Evolutionary conservation across 1,284 basidiomycete species (phyloP).

Genomic region (Pisolithus thermaeus): DNA sequence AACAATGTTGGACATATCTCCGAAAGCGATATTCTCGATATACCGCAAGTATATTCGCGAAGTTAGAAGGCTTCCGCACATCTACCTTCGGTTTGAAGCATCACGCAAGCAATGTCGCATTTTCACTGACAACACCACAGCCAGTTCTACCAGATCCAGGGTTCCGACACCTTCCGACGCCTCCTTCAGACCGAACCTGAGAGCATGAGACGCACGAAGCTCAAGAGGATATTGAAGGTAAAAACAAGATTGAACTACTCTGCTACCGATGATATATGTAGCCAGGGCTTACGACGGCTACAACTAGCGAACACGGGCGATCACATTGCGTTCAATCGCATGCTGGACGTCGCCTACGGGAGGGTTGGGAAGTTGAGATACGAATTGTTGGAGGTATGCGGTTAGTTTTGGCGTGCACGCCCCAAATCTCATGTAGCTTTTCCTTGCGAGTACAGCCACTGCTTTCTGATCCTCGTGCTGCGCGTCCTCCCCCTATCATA

Average conservation of each 20-base stretch:
- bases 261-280: neutral
- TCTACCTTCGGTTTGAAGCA: constrained; percentile 22
- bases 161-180: constrained; percentile 49
- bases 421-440: constrained; percentile 6
- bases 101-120: neutral
- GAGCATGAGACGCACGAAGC: constrained; percentile 34
- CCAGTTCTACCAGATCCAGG: constrained; percentile 59
- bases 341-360: constrained; percentile 78
- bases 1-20: neutral
- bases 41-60: constrained; percentile 28
- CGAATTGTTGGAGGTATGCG: constrained; percentile 55
- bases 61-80: constrained; percentile 24
- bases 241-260: constrained; percentile 3
- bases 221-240: constrained; percentile 50
- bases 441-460: constrained; percentile 40
- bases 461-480: constrained; percentile 38
- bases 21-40: constrained; percentile 15
- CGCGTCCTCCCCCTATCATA: constrained; percentile 45
- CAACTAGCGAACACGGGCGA: constrained; percentile 54
- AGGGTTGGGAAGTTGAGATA: constrained; percentile 63
- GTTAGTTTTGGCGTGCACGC: constrained; percentile 1
- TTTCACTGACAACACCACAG: constrained; percentile 33
- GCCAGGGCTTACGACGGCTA: constrained; percentile 53
- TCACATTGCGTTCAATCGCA: constrained; percentile 45
- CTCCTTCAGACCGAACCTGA: constrained; percentile 28